Evolutionary conservation across 768 basidiomycete species (phyloP).

Genomic region (Lactifluus subvellereus): DNA sequence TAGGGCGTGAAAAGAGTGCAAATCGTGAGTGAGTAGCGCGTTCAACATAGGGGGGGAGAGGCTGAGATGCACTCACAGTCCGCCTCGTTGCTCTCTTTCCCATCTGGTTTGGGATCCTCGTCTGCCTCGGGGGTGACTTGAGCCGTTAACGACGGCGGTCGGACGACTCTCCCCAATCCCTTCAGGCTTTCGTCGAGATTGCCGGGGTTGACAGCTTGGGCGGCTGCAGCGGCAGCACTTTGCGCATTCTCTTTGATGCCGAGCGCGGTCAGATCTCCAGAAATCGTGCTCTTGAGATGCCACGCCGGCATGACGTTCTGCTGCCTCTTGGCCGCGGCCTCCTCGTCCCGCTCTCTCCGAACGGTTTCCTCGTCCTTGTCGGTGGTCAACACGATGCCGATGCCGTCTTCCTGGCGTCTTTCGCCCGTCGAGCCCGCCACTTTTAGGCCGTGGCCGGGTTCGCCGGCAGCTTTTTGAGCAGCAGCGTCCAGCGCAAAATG

Average conservation of each 20-base stretch:
- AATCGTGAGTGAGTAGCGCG: not conserved
- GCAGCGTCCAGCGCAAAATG: constrained; percentile 57
- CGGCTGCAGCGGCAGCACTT: constrained; percentile 26
- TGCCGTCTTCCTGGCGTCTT: constrained; percentile 62
- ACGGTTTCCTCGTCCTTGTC: constrained; percentile 82
- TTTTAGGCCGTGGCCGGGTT: constrained; percentile 54
- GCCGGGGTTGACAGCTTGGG: constrained; percentile 32
- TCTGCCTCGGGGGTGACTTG: constrained; percentile 28
- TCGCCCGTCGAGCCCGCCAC: constrained; percentile 62
- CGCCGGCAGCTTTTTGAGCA: constrained; percentile 46
- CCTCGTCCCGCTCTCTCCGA: constrained; percentile 65
- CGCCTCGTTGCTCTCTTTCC: constrained; percentile 44
- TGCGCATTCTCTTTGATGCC: constrained; percentile 71
- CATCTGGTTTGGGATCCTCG: constrained; percentile 42
- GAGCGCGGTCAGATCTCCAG: constrained; percentile 83
- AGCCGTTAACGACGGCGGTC: constrained; percentile 37
- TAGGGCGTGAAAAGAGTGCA: not conserved
- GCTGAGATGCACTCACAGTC: constrained; percentile 50
- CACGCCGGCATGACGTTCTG: constrained; percentile 92
- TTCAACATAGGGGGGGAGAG: not conserved
- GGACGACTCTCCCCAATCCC: constrained; percentile 44
- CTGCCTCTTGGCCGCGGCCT: constrained; percentile 78
- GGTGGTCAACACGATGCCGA: constrained; percentile 82
- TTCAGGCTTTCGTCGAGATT: constrained; percentile 58
- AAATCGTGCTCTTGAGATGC: constrained; percentile 95